Base-by-base conservation (phyloP, 495 filamentous ascomycete species). In the Aspergillus nidulans region DNA sequence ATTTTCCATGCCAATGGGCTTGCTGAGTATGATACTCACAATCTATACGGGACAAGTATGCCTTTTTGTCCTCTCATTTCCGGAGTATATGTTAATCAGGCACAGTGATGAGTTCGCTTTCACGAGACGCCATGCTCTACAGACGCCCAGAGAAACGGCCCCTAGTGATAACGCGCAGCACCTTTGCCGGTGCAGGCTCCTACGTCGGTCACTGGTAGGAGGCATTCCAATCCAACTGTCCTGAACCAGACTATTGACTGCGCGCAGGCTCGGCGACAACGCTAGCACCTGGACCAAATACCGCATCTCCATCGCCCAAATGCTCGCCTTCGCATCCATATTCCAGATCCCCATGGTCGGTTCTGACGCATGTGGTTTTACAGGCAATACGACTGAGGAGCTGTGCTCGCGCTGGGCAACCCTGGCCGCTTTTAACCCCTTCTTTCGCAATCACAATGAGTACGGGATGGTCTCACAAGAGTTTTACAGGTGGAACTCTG, bases 321-420 rank as follows among this genome's bases (percentile, higher is more conserved):
- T 89, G 69, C 72, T 95, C 24, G 79, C 85, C 13, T 96, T 92
- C 59, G 82, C 85, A 0, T 77, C 87, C 4, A 81, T 95, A 58
- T 95, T 87, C 79, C 90, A 94, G 63, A 68, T 95, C 3, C 89
- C 89, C 26, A 89, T 96, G 85, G 86, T 91, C 3, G 90, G 90
- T 16, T 77, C 83, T 1, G 90, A 96, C 68, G 83, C 89, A 5
- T 95, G 90, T 63, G 90, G 91, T 0, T 95, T 86, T 57, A 83
- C 69, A 6, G 76, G 73, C 23, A 79, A 86, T 68, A 88, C 88
- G 0, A 92, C 81, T 13, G 87, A 91, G 64, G 75, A 84, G 52
- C 84, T 96, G 6, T 95, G 91, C 67, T 81, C 89, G 1, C 85
- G 89, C 15, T 96, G 91, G 91, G 82, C 88, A 1, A 84, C 76